Evolutionary conservation across 2,329 filamentous ascomycete species (phyloP).

Genomic region (Ophiostoma novo-ulmi): DNA sequence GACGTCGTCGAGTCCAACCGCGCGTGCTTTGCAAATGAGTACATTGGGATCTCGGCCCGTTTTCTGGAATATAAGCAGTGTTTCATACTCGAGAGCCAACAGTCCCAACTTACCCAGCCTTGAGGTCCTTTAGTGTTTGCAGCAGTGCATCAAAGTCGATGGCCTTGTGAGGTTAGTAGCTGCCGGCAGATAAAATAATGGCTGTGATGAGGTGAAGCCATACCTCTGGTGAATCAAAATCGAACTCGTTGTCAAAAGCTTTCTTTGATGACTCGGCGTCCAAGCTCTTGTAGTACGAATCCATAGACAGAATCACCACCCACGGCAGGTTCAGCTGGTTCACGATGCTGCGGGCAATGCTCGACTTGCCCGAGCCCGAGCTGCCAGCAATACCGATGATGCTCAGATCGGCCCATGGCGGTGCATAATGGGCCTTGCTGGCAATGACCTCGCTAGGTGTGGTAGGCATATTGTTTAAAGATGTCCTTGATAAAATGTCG

Average conservation of each 20-base stretch:
- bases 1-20: conserved; percentile 73
- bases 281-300: conserved; percentile 94
- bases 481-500: background rate
- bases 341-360: conserved; percentile 85
- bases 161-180: conserved; percentile 41
- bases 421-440: conserved; percentile 71
- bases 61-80: conserved; percentile 48
- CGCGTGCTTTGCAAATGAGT: conserved; percentile 90
- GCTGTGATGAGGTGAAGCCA: background rate
- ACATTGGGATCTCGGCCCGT: conserved; percentile 85
- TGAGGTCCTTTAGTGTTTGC: conserved; percentile 73
- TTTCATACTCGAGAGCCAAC: background rate
- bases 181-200: background rate
- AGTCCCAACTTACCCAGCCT: conserved; percentile 69
- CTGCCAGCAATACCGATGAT: conserved; percentile 96
- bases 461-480: background rate
- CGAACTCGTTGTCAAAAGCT: conserved; percentile 87
- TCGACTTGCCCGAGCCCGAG: conserved; percentile 93
- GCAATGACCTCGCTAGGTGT: conserved; percentile 41
- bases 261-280: conserved; percentile 69
- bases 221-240: conserved; percentile 81
- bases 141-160: conserved; percentile 92
- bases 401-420: conserved; percentile 92
- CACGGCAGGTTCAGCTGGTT: conserved; percentile 85
- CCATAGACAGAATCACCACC: conserved; percentile 98